Conservation (phyloP, 768 basidiomycete genomes). For the Suillus plorans region DNA sequence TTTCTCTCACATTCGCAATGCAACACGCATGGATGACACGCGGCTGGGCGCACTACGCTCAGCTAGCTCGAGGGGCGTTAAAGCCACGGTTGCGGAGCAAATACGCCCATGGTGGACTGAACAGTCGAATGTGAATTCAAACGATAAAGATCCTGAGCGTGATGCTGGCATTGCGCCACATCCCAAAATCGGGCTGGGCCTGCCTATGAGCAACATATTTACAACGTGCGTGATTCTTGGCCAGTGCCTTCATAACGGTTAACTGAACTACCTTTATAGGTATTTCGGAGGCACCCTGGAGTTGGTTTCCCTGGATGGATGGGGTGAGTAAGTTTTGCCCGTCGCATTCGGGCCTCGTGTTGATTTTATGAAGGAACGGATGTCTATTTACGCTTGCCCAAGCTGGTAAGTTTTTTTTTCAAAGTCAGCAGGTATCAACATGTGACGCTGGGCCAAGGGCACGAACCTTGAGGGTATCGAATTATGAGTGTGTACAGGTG, state of each 20-base stretch:
- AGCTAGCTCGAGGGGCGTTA: conserved; percentile 62
- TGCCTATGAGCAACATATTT: conserved; percentile 89
- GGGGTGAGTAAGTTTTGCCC: conserved; percentile 53
- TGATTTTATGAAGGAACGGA: conserved; percentile 61
- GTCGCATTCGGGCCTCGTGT: neutral
- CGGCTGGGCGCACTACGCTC: conserved; percentile 68
- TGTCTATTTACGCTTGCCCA: conserved; percentile 78
- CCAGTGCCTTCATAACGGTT: neutral
- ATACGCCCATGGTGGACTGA: conserved; percentile 44
- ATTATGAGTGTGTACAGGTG: conserved; percentile 30
- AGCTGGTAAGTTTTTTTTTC: conserved; percentile 53
- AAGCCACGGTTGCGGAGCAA: conserved; percentile 81
- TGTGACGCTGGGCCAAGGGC: conserved; percentile 46
- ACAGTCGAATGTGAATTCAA: conserved; percentile 23
- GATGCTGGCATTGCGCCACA: conserved; percentile 50
- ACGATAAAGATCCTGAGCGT: conserved; percentile 38
- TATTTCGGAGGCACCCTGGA: conserved; percentile 85
- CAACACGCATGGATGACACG: conserved; percentile 62
- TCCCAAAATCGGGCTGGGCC: conserved; percentile 73
- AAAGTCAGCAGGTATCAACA: neutral
- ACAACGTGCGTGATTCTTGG: conserved; percentile 55
- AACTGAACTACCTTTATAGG: conserved; percentile 32
- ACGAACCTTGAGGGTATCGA: conserved; percentile 86
- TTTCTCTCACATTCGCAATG: conserved; percentile 83
- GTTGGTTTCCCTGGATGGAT: conserved; percentile 77